Conservation (phyloP, 2,329 filamentous ascomycete species). For the Beauveria sp. region DNA sequence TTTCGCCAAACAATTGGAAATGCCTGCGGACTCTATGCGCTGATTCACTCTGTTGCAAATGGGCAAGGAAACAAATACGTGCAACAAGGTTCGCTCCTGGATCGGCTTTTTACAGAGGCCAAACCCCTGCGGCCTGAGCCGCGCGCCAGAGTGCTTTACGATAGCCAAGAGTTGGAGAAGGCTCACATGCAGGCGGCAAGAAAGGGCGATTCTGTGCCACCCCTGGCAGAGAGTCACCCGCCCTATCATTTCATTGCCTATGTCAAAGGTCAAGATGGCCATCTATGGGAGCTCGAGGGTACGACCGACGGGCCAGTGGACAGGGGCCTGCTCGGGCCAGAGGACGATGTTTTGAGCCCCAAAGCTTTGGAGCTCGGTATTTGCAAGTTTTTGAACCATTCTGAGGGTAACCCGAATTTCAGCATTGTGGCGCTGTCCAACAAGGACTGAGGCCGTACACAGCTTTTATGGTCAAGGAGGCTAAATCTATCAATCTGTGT, state of each 20-base stretch:
- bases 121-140: constrained; percentile 49
- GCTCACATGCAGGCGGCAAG: constrained; percentile 65
- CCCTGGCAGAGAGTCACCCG: constrained; percentile 50
- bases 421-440: constrained; percentile 30
- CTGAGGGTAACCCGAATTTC: constrained; percentile 29
- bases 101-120: constrained; percentile 52
- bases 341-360: constrained; percentile 58
- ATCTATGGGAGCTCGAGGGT: constrained; percentile 76
- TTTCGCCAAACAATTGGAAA: constrained; percentile 81
- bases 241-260: constrained; percentile 79
- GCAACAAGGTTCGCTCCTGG: constrained; percentile 43
- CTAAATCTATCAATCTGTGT: background rate
- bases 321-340: constrained; percentile 45
- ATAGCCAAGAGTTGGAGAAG: constrained; percentile 60
- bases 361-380: constrained; percentile 57
- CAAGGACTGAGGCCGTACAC: background rate
- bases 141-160: constrained; percentile 63
- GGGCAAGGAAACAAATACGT: constrained; percentile 53
- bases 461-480: background rate
- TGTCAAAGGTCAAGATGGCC: constrained; percentile 56
- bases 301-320: constrained; percentile 64
- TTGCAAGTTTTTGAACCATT: constrained; percentile 32
- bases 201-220: constrained; percentile 59
- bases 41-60: constrained; percentile 68
- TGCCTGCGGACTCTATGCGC: constrained; percentile 71